Conservation (phyloP, 345 rosid genomes). For the Gossypium rotundifolium region DNA sequence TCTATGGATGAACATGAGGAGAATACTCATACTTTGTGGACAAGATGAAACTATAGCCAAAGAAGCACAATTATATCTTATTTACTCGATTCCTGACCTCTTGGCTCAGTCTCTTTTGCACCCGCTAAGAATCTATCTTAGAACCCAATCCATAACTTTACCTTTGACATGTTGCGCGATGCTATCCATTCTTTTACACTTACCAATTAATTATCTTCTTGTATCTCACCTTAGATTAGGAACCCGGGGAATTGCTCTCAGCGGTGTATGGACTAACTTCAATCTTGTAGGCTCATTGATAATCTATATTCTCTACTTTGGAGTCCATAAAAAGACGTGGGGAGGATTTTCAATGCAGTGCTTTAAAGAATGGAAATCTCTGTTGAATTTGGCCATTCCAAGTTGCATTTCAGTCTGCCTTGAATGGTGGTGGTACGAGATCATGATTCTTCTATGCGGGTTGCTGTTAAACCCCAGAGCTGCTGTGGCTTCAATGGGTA, state of each 20-base stretch:
- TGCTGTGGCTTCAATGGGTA: slow-evolving; percentile 82
- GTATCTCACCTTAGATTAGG: slow-evolving; percentile 53
- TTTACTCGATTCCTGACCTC: slow-evolving; percentile 79
- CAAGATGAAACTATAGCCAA: slow-evolving; percentile 60
- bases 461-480: slow-evolving; percentile 48
- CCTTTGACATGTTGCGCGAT: slow-evolving; percentile 66
- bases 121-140: slow-evolving; percentile 77
- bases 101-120: slow-evolving; percentile 70
- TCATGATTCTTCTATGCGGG: slow-evolving; percentile 72
- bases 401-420: slow-evolving; percentile 81
- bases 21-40: slow-evolving; percentile 47
- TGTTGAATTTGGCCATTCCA: slow-evolving; percentile 54
- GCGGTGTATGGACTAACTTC: slow-evolving; percentile 68
- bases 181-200: slow-evolving; percentile 51
- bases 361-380: slow-evolving; percentile 50
- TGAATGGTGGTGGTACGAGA: slow-evolving; percentile 95
- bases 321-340: slow-evolving; percentile 44
- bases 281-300: slow-evolving; percentile 50
- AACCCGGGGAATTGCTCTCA: slow-evolving; percentile 62
- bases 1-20: slow-evolving; percentile 73
- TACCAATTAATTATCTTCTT: slow-evolving; percentile 57
- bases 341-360: slow-evolving; percentile 53
- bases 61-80: slow-evolving; percentile 56
- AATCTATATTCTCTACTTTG: slow-evolving; percentile 48
- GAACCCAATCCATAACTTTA: slow-evolving; percentile 69